Evolutionary conservation across 805 yeast species (phyloP).

Genomic region (Hanseniaspora valbyensis): DNA sequence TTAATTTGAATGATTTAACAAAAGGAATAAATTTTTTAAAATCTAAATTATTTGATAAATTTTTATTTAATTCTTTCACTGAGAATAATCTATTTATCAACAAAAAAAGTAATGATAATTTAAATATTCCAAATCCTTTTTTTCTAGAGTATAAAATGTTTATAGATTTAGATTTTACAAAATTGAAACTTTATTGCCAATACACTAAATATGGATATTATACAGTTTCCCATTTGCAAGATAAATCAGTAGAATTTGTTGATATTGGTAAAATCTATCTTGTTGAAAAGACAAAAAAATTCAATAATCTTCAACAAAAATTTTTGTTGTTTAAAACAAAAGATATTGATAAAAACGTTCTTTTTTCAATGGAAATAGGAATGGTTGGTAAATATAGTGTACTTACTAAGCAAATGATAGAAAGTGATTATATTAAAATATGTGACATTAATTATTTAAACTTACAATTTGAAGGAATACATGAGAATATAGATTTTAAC

Average conservation of each 20-base stretch:
- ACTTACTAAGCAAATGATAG: no score
- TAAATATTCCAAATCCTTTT: background rate
- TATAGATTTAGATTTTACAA: background rate
- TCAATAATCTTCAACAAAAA: no score
- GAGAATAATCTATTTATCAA: background rate
- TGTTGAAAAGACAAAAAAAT: background rate
- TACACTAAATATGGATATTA: background rate
- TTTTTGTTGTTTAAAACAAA: no score
- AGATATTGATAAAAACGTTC: no score
- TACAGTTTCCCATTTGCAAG: no score
- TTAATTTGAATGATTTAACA: background rate
- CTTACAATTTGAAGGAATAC: no score
- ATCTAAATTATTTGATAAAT: background rate
- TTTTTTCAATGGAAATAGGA: no score
- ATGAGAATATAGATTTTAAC: no score
- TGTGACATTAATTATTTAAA: no score
- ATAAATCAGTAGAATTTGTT: no score
- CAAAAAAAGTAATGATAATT: background rate
- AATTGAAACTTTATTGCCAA: background rate
- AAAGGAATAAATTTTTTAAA: background rate
- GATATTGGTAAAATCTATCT: background rate
- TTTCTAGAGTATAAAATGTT: background rate
- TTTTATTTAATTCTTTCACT: background rate
- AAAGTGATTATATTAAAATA: no score
- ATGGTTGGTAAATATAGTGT: no score